Conservation (phyloP, 371 early-diverging fungal genomes). For the Mortierella sp. region DNA sequence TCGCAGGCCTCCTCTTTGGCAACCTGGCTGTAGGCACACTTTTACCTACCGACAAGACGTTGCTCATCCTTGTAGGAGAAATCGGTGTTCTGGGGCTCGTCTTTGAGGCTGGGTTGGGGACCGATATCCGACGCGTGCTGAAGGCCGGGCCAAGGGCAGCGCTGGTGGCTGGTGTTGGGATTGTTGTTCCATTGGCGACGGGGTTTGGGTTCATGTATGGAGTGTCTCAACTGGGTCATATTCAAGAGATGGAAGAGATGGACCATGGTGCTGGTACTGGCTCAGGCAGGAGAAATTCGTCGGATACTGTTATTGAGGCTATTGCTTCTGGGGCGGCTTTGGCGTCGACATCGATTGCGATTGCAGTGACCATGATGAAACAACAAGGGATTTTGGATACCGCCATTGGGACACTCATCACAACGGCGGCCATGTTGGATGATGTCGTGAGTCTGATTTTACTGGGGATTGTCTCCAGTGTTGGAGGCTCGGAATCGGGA, state of each 20-base stretch:
- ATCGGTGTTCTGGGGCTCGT: constrained; percentile 36
- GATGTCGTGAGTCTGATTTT: constrained; percentile 37
- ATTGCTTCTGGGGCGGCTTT: constrained; percentile 40
- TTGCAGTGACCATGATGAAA: constrained; percentile 43
- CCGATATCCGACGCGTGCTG: constrained; percentile 14
- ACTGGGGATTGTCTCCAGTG: constrained; percentile 31
- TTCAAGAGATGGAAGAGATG: constrained; percentile 12
- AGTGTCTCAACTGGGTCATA: not conserved
- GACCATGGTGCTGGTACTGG: not conserved
- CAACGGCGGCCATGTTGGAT: constrained; percentile 48
- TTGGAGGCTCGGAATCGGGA: constrained; percentile 18
- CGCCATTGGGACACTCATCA: constrained; percentile 30
- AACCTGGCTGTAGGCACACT: constrained; percentile 22
- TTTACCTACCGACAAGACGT: constrained; percentile 30
- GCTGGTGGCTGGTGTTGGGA: constrained; percentile 25
- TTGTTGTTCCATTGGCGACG: constrained; percentile 28
- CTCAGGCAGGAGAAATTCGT: not conserved
- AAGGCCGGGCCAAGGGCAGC: constrained; percentile 21
- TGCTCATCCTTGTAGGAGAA: constrained; percentile 32
- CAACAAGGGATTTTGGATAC: constrained; percentile 37
- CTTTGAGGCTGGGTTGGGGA: constrained; percentile 39
- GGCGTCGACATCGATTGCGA: constrained; percentile 44
- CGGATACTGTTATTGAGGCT: constrained; percentile 20
- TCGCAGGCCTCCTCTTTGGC: constrained; percentile 40
- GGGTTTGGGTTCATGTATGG: constrained; percentile 42